These are phyloP conservation scores for Candida methanosorbosa DNA, from an alignment of 805 yeast species.

Conservation along the genomic window DNA sequence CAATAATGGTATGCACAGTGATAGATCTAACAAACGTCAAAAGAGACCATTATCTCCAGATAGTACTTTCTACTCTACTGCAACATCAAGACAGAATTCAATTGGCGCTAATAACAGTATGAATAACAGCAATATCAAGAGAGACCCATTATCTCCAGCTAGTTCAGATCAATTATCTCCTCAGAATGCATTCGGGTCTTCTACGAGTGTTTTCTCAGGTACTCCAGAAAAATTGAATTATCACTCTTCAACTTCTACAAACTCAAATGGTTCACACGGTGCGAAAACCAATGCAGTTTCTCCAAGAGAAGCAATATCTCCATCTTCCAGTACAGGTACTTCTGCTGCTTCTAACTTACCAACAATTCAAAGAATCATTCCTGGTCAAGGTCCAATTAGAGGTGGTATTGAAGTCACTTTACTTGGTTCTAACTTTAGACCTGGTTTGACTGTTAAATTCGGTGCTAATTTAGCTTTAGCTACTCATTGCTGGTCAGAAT, in stretches of 20 bases:
- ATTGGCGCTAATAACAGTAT: conserved; percentile 4
- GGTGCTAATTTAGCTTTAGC: conserved; percentile 74
- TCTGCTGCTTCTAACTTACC: conserved; percentile 27
- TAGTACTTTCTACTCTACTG: conserved; percentile 17
- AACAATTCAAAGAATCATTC: conserved; percentile 77
- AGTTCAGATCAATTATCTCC: conserved; percentile 25
- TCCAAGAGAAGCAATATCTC: not conserved
- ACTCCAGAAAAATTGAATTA: conserved; percentile 21
- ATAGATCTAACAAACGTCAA: conserved; percentile 18
- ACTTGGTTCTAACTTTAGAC: conserved; percentile 78
- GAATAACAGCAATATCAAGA: conserved; percentile 4
- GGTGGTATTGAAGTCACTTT: conserved; percentile 96
- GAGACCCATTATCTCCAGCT: conserved; percentile 21
- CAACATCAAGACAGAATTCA: conserved; percentile 12
- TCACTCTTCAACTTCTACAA: conserved; percentile 5
- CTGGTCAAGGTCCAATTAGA: conserved; percentile 89
- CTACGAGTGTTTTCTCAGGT: conserved; percentile 20
- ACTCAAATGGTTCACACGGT: too few relatives aligned
- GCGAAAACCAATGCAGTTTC: not conserved
- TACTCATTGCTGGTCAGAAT: conserved; percentile 93
- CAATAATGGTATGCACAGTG: not conserved
- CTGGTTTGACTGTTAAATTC: conserved; percentile 76
- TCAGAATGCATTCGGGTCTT: conserved; percentile 18
- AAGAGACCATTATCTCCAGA: conserved; percentile 25
- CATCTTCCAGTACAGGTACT: not conserved